A percentile compares a stretch with the other conserved stretches of the same genome.
Evolutionary conservation across 108 stramenopile species (phyloP).

Genomic region (Cyclotella sp.): DNA sequence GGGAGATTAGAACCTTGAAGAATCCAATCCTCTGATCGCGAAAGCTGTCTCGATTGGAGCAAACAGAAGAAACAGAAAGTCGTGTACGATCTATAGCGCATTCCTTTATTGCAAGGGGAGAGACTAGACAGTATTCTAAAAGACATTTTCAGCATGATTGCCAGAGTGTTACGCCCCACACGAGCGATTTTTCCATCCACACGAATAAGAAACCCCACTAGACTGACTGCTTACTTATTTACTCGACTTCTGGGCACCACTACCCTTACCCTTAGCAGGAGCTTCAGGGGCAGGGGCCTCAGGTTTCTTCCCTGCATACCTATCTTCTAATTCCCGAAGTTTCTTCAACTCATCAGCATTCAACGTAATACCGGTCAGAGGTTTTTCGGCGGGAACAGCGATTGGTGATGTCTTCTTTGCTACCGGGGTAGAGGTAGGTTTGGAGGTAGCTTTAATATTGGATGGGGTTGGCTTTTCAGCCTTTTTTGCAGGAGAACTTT

Average conservation of each 20-base stretch:
- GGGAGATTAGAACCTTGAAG: no score
- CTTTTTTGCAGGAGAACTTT: not conserved
- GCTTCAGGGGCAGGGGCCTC: constrained; percentile 3
- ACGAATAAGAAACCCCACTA: no score
- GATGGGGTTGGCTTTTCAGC: not conserved
- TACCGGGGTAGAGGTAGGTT: not conserved
- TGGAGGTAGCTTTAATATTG: not conserved
- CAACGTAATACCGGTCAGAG: constrained; percentile 14
- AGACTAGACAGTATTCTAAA: no score
- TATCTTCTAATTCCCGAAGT: constrained; percentile 11
- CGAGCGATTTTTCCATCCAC: no score
- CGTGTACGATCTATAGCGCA: no score
- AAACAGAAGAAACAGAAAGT: no score
- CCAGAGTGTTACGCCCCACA: no score
- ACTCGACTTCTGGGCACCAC: constrained; percentile 2
- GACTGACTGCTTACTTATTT: not conserved
- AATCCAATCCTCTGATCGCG: no score
- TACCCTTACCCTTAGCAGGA: not conserved
- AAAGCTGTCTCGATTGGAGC: no score
- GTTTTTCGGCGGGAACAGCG: constrained; percentile 1
- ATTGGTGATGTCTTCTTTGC: not conserved
- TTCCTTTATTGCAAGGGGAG: no score
- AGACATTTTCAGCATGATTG: no score
- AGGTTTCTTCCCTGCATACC: constrained; percentile 19
- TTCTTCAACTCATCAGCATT: constrained; percentile 19